Evolutionary conservation across 352 stramenopile species (phyloP), one percentile per base, ranked within the genome.

Genomic region (Pythium dissotocum): DNA sequence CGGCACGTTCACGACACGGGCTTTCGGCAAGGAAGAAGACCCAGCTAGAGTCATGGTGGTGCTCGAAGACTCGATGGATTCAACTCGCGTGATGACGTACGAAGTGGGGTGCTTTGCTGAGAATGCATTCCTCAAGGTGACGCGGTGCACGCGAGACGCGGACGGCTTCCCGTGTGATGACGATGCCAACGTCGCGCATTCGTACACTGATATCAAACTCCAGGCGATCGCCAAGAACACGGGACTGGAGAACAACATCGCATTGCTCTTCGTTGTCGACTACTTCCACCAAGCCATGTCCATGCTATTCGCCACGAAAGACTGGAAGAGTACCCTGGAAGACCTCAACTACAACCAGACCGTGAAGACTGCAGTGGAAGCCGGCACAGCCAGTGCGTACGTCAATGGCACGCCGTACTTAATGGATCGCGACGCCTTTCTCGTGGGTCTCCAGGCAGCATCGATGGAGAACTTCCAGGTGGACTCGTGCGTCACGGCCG

Each of bases 221-320:
- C 51, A 32, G 2, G 24, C 38, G n/a, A 6, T 79, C 8, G 36
- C 28, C 4, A 32, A 42, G 3, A 64, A 58, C 14, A 77, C 77
- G 4, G 76, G 77, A 0, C 63, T 85, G 6, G 46, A 71, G 14
- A 85, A 85, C 61, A 85, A 76, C 59, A 54, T 82, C 1, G 73
- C 75, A 14, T 54, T 85, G 51, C 64, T 85, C 5, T 85, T 62
- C 49, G 61, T 82, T 1, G 53, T 83, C 14, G 77, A 83, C 4
- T 83, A 77, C 33, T 83, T 85, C 63, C 64, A 82, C 42, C 68
- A 79, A 35, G 72, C 60, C 13, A 72, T 83, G 65, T 72, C 65
- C 10, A 70, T 70, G 16, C 32, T 83, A 0, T 71, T 85, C 33
- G 76, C 67, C 2, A 55, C 71, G 2, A 64, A 67, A 21, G 71